Evolutionary conservation across 2,329 filamentous ascomycete species (phyloP).

Genomic region (Macrophomina tecta): DNA sequence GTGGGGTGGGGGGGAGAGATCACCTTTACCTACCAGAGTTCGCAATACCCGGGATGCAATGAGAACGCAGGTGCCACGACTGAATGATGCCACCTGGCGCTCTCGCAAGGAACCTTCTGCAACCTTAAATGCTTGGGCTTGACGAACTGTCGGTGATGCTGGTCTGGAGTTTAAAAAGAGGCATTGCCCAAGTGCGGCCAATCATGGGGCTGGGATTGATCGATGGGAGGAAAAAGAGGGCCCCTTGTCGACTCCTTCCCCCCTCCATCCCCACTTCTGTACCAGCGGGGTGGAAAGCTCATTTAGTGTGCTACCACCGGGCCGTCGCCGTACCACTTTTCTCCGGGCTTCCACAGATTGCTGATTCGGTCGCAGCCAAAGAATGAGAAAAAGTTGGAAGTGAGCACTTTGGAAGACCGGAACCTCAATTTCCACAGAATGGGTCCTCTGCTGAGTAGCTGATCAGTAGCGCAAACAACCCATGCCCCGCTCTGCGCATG

Average conservation of each 20-base stretch:
- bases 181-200: not conserved
- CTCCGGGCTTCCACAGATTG: not conserved
- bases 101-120: not conserved
- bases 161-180: not conserved
- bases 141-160: not conserved
- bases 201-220: not conserved
- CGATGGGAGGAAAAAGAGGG: not conserved
- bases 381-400: too few species aligned
- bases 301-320: not conserved
- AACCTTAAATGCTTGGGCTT: not conserved
- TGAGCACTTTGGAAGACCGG: too few species aligned
- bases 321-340: not conserved
- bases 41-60: not conserved
- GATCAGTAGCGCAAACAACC: not conserved
- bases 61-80: not conserved
- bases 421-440: too few species aligned
- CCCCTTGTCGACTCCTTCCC: not conserved
- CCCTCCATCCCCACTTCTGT: not conserved
- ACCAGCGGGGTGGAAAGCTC: slow-evolving; percentile 1
- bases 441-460: not conserved
- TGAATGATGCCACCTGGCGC: not conserved
- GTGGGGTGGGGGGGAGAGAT: not conserved
- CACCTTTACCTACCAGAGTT: not conserved
- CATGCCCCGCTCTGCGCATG: not conserved
- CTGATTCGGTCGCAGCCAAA: not conserved